Base-by-base conservation (phyloP, 805 yeast genomes). In the Wickerhamiella dianesei region DNA sequence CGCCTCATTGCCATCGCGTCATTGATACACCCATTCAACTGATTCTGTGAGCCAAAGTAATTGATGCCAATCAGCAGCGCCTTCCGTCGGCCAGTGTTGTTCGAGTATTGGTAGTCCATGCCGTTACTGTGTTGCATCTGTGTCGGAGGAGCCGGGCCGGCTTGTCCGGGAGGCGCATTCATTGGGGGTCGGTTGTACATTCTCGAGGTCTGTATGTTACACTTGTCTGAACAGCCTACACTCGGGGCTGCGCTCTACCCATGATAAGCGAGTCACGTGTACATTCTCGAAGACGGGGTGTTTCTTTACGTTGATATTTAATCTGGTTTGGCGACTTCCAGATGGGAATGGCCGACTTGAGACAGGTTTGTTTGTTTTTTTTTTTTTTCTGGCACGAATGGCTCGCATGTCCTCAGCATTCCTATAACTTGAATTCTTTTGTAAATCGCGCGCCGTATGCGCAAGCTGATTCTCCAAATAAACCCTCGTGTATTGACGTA, bases 41-140 rank as follows among this genome's bases (percentile, higher is more conserved):
- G 74, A 57, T 76, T 79, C 43, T 60, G 62, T 3, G 80, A 64
- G 4, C 87, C 87, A 50, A 75, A 68, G 63, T 85, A 85, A 64
- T 85, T 85, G 61, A 81, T 79, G 12, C 95, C 95, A 48, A 85
- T 70, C 44, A 83, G 59, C 46, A 85, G 60, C 2, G 94, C 95
- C 63, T 84, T 85, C 50, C 77, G 73, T 32, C 70, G 69, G 13
- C 94, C 94, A 3, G 74, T 65, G 67, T 88, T 80, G 56, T 76
- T 73, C 9, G 89, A 80, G 61, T 79, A 79, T 58, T 77, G 79
- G 56, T 66, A 74, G 17, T 66, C 68, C 56, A 60, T 58, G 35
- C 59, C 59, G 21, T 56, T 56, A 50, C 60, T 63, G 37, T 53
- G 47, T 46, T 66, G 72, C 50, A 54, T 40, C 22, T 56, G 56